These are phyloP conservation scores for Ogataea trehalophila DNA, from an alignment of 805 yeast species.

Conservation along the genomic window DNA sequence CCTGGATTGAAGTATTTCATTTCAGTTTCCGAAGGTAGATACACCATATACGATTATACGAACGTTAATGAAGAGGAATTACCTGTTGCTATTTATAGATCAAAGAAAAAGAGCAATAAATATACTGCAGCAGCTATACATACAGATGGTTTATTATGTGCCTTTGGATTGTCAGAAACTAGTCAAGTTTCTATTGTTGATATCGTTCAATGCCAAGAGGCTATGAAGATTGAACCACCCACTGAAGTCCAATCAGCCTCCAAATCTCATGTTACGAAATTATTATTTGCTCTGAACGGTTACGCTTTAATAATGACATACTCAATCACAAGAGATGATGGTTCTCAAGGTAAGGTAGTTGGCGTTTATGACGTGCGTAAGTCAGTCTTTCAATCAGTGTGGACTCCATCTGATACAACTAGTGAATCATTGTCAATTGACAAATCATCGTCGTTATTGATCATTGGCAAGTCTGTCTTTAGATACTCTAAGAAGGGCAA, in stretches of 20 bases:
- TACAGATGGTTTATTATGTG: conserved; percentile 34
- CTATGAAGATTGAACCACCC: conserved; percentile 27
- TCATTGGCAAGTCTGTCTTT: conserved; percentile 9
- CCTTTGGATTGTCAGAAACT: conserved; percentile 30
- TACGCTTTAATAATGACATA: conserved; percentile 41
- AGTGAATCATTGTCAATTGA: conserved; percentile 9
- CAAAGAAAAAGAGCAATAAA: too few relatives aligned
- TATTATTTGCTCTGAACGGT: conserved; percentile 59
- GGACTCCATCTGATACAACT: background rate
- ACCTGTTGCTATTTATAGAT: background rate
- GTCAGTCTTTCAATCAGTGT: conserved; percentile 3
- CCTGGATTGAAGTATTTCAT: background rate
- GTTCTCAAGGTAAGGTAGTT: background rate
- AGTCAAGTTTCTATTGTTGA: conserved; percentile 36
- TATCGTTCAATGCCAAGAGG: conserved; percentile 33
- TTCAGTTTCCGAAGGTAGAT: background rate
- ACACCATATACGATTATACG: background rate
- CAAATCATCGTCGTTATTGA: conserved; percentile 12
- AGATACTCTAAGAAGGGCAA: conserved; percentile 21
- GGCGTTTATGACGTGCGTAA: conserved; percentile 2
- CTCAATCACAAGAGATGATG: background rate
- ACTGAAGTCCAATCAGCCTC: background rate
- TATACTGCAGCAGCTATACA: conserved; percentile 23
- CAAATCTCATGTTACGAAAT: conserved; percentile 19
- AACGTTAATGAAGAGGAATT: background rate